Evolutionary conservation across 164 flowering plant genomes (phyloP).

Genomic region (Vitis riparia): DNA sequence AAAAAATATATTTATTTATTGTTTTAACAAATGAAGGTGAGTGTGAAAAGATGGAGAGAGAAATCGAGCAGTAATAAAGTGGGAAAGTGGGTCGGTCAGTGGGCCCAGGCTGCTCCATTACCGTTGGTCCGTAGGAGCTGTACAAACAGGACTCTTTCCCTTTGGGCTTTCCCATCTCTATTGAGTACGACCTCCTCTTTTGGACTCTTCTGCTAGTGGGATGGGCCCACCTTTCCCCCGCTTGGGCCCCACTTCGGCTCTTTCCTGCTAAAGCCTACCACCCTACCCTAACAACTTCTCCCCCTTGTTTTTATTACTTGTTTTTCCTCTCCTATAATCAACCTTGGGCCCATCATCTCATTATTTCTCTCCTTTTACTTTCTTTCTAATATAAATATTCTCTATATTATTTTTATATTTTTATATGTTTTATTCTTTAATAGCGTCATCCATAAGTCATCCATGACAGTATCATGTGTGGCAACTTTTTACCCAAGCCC

Average conservation of each 20-base stretch:
- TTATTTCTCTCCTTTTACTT: conserved; percentile 20
- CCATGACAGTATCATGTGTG: neutral
- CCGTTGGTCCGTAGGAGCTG: neutral
- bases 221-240: conserved; percentile 16
- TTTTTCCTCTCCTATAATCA: conserved; percentile 15
- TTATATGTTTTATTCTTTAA: neutral
- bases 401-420: conserved; percentile 4
- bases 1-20: neutral
- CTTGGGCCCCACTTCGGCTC: neutral
- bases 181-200: neutral
- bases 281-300: conserved; percentile 33
- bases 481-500: neutral
- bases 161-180: conserved; percentile 10
- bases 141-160: conserved; percentile 13
- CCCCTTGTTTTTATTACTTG: neutral
- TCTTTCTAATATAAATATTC: neutral
- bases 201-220: conserved; percentile 5
- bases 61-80: neutral
- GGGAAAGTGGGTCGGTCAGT: conserved; percentile 16
- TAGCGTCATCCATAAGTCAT: conserved; percentile 26
- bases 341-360: conserved; percentile 21
- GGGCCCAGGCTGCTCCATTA: conserved; percentile 9
- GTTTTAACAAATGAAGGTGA: neutral
- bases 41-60: neutral
- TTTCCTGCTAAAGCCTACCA: neutral